Evolutionary conservation across 1,284 basidiomycete species (phyloP).

Genomic region (Malassezia psittaci): DNA sequence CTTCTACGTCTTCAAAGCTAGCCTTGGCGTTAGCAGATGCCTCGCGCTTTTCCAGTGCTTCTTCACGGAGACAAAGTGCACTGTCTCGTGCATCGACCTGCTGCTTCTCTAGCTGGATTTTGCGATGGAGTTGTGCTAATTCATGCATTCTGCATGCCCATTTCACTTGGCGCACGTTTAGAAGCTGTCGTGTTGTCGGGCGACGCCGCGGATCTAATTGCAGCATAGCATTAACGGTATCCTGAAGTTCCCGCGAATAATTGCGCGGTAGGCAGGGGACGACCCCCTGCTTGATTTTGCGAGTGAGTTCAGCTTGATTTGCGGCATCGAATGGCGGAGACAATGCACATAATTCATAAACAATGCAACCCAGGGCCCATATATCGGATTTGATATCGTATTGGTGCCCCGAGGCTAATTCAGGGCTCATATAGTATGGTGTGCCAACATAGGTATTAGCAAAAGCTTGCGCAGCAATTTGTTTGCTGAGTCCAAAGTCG

Average conservation of each 20-base stretch:
- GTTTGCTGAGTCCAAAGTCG: conserved; percentile 90
- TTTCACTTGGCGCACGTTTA: conserved; percentile 65
- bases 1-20: not conserved
- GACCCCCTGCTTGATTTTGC: conserved; percentile 69
- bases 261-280: conserved; percentile 73
- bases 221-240: conserved; percentile 75
- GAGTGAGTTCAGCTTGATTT: conserved; percentile 71
- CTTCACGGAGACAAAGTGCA: conserved; percentile 8
- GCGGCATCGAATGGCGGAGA: conserved; percentile 77
- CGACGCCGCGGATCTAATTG: conserved; percentile 59
- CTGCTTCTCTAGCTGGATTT: conserved; percentile 5
- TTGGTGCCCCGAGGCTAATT: conserved; percentile 85
- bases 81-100: conserved; percentile 4
- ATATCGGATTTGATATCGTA: conserved; percentile 97
- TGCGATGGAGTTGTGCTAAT: conserved; percentile 9
- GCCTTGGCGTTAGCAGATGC: not conserved
- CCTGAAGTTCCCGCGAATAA: conserved; percentile 63
- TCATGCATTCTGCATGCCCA: conserved; percentile 50
- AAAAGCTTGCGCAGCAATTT: conserved; percentile 68
- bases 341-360: conserved; percentile 80
- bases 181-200: conserved; percentile 65
- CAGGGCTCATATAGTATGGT: conserved; percentile 97
- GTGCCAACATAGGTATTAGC: conserved; percentile 95
- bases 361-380: conserved; percentile 91
- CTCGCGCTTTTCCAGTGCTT: conserved; percentile 6